These are phyloP conservation scores for Carex kokanica DNA, from an alignment of 176 grass and related monocot genomes.

Conservation along the genomic window DNA sequence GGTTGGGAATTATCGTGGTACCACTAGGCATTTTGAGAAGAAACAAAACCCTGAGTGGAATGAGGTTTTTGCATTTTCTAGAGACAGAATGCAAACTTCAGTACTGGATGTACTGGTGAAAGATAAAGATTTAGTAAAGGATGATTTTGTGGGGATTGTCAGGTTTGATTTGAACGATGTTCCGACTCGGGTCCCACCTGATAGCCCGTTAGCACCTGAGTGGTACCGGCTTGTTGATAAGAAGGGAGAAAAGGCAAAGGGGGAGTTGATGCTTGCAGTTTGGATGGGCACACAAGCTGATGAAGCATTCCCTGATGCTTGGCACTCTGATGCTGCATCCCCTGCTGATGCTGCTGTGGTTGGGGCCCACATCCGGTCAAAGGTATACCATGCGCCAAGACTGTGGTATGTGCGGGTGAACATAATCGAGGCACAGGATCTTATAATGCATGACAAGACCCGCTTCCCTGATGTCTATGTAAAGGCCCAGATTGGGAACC, in stretches of 20 bases:
- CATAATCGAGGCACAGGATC: constrained; percentile 92
- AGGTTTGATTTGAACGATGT: constrained; percentile 92
- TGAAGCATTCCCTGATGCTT: constrained; percentile 95
- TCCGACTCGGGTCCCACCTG: constrained; percentile 76
- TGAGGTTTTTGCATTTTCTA: constrained; percentile 92
- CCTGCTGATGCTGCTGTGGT: constrained; percentile 47
- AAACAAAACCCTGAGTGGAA: constrained; percentile 88
- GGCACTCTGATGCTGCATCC: constrained; percentile 69
- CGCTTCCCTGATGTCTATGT: constrained; percentile 85
- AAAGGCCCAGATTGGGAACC: constrained; percentile 76
- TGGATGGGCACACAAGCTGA: constrained; percentile 99
- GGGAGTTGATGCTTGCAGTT: constrained; percentile 96
- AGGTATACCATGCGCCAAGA: constrained; percentile 97
- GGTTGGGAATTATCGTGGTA: constrained; percentile 87
- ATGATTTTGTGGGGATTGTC: constrained; percentile 89
- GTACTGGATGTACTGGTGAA: constrained; percentile 77
- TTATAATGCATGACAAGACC: constrained; percentile 69
- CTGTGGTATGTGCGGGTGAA: constrained; percentile 90
- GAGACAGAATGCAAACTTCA: constrained; percentile 85
- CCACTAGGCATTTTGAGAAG: constrained; percentile 93
- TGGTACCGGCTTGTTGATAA: constrained; percentile 90
- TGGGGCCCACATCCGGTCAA: constrained; percentile 67
- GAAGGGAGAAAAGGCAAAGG: constrained; percentile 65
- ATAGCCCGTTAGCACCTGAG: constrained; percentile 92
- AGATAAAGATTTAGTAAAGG: constrained; percentile 84